A percentile compares a stretch with the other conserved stretches of the same genome.
Conservation (phyloP, 1,284 basidiomycete species). For the Austroboletus niveus region DNA sequence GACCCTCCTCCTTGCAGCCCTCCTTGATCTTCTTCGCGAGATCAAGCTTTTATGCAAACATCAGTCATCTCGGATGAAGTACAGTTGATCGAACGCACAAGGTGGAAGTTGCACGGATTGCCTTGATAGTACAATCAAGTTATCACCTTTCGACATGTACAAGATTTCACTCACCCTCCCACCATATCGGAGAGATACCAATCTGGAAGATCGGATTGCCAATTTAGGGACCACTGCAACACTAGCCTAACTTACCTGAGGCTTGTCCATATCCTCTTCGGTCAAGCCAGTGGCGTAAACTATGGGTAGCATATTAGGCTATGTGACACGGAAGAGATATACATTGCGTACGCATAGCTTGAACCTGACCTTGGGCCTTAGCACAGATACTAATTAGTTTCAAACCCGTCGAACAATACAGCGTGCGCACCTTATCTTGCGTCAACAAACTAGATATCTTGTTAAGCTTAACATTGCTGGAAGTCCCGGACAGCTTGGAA, state of each 20-base stretch:
- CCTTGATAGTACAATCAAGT: constrained; percentile 40
- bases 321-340: background rate
- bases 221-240: background rate
- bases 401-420: background rate
- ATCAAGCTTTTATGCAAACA: constrained; percentile 53
- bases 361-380: constrained; percentile 70
- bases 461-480: constrained; percentile 55
- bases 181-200: constrained; percentile 84
- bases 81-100: constrained; percentile 43
- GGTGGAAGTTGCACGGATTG: constrained; percentile 80
- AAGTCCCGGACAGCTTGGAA: constrained; percentile 31
- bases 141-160: background rate
- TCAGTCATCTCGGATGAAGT: constrained; percentile 7
- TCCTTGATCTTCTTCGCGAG: constrained; percentile 73
- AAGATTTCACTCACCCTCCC: constrained; percentile 61
- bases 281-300: constrained; percentile 76
- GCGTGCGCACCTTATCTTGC: constrained; percentile 57
- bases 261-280: constrained; percentile 80
- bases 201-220: constrained; percentile 45
- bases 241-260: constrained; percentile 51
- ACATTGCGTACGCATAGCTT: constrained; percentile 70
- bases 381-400: constrained; percentile 1
- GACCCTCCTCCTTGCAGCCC: constrained; percentile 71
- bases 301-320: constrained; percentile 29
- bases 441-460: constrained; percentile 68